Conservation (phyloP, 2,329 filamentous ascomycete species). For the Fusarium secorum region DNA sequence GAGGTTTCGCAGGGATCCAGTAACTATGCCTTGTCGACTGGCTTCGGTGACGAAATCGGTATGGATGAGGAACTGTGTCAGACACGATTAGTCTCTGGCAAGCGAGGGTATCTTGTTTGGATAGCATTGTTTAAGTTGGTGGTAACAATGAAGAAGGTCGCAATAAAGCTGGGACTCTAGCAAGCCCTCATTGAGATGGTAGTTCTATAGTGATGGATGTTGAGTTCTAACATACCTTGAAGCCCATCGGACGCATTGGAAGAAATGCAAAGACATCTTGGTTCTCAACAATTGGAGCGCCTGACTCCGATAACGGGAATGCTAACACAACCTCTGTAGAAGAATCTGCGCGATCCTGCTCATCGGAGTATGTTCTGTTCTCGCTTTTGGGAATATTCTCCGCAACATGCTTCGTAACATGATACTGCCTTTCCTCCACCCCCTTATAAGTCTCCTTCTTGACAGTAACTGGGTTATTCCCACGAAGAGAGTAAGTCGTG, state of each 20-base stretch:
- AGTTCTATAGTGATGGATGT: neutral
- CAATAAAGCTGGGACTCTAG: neutral
- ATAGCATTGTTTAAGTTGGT: neutral
- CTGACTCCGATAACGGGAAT: constrained; percentile 51
- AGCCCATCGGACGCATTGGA: constrained; percentile 52
- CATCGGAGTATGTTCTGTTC: constrained; percentile 44
- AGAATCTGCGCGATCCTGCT: constrained; percentile 38
- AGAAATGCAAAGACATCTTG: constrained; percentile 58
- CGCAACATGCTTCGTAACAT: constrained; percentile 43
- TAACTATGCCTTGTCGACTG: constrained; percentile 53
- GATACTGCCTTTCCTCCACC: constrained; percentile 28
- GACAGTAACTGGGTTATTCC: constrained; percentile 4
- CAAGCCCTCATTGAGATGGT: neutral
- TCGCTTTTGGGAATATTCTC: constrained; percentile 46
- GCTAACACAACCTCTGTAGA: constrained; percentile 53
- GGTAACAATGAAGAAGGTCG: neutral
- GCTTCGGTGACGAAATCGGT: constrained; percentile 58
- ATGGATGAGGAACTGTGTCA: constrained; percentile 56
- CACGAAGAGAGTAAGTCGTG: constrained; percentile 19
- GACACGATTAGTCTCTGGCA: neutral
- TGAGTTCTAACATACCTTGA: constrained; percentile 47
- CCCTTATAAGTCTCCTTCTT: neutral
- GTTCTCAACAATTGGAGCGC: constrained; percentile 46
- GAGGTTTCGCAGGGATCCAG: constrained; percentile 50
- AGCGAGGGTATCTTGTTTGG: neutral